Evolutionary conservation across 305 asterid species (phyloP), one percentile per base, ranked within the genome.

Genomic region (Salvia sclarea): DNA sequence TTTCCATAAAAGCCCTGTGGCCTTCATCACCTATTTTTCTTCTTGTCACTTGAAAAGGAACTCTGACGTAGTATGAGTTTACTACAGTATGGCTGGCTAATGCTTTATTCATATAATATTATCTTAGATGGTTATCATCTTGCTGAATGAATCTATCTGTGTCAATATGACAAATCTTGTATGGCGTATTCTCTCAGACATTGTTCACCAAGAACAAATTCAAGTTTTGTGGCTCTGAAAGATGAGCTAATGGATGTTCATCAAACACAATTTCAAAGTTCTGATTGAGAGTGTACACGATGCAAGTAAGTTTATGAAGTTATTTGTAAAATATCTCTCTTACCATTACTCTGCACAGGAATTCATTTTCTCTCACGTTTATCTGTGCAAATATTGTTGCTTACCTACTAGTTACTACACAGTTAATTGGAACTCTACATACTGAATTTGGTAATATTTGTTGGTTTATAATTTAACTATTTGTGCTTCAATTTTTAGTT

Each of bases 231-330:
- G 66, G 57, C n/a, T 52, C 47, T n/a, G 12, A 22, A 6, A 38
- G 61, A 59, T 58, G 48, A 63, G 66, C 64, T 72, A 38, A 72
- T 58, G 80, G 64, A 73, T 38, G 31, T 50, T 24, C 49, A 11
- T 30, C 21, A 43, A 54, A 25, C 25, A 66, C 49, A 40, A 33
- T 63, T 49, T 43, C 71, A 33, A 71, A 69, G 69, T 66, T 67
- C 66, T 47, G 58, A 9, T 14, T 73, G 50, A 52, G 64, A 59
- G 63, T 18, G 56, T 31, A 60, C 40, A 63, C 22, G 58, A 67
- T 82, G 82, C 73, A 71, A 49, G 86, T 82, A 70, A 74, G 82
- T 64, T 54, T 73, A n/a, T n/a, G n/a, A n/a, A n/a, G n/a, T n/a
- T n/a, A n/a, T n/a, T n/a, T n/a, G n/a, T n/a, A n/a, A n/a, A n/a